phyloP scores from a whole-genome alignment of 1,284 basidiomycete species.

The Heterobasidion occidentale region DNA sequence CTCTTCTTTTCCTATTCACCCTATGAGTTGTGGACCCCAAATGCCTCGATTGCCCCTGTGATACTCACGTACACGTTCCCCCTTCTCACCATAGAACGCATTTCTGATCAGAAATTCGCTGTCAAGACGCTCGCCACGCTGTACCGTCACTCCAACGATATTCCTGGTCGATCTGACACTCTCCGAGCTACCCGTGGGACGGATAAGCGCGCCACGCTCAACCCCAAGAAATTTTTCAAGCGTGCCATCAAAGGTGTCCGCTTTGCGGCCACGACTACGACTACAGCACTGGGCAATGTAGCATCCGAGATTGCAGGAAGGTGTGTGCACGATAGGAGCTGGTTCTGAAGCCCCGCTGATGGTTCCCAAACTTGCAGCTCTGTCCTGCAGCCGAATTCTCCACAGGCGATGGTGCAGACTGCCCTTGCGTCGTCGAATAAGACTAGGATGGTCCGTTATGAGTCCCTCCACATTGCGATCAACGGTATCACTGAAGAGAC shows the following conservation, averaged over 20 bases:
- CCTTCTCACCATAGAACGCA: slow-evolving; percentile 45
- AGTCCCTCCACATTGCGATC: slow-evolving; percentile 6
- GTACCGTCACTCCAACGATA: slow-evolving; percentile 73
- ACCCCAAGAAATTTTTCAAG: slow-evolving; percentile 62
- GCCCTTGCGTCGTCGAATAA: slow-evolving; percentile 79
- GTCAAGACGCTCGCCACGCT: slow-evolving; percentile 67
- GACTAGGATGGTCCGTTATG: slow-evolving; percentile 54
- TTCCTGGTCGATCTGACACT: slow-evolving; percentile 63
- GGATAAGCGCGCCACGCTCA: slow-evolving; percentile 31
- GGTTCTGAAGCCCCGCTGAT: neutral
- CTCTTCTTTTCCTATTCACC: neutral
- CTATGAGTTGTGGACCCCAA: too few relatives aligned
- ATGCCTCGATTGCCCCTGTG: neutral
- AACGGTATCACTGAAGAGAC: neutral
- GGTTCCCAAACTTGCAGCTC: slow-evolving; percentile 36
- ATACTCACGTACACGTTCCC: neutral
- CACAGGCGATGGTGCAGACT: slow-evolving; percentile 74
- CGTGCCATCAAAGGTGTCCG: slow-evolving; percentile 68
- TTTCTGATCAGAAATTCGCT: slow-evolving; percentile 78
- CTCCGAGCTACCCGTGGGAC: slow-evolving; percentile 36
- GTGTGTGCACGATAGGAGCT: slow-evolving; percentile 22
- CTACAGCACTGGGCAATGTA: slow-evolving; percentile 75
- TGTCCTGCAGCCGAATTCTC: slow-evolving; percentile 84
- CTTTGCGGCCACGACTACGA: slow-evolving; percentile 71
- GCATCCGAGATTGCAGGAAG: slow-evolving; percentile 66